Conservation (phyloP, 345 rosid species). For the Eucalyptus marginata region DNA sequence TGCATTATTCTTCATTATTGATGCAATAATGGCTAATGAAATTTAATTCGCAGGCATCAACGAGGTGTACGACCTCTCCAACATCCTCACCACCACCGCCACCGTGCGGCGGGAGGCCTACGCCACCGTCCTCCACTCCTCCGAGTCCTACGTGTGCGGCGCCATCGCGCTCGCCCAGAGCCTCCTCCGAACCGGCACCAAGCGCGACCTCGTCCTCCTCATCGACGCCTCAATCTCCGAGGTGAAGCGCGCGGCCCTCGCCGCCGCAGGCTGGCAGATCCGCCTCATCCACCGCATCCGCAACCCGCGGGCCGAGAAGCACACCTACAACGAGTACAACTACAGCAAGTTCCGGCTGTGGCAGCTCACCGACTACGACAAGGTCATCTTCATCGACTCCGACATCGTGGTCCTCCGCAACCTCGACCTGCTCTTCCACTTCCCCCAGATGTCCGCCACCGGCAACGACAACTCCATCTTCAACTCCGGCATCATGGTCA, state of each 20-base stretch:
- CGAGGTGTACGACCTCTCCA: conserved; percentile 51
- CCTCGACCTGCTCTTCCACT: conserved; percentile 70
- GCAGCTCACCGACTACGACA: conserved; percentile 83
- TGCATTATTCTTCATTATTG: not conserved
- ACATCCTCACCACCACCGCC: conserved; percentile 28
- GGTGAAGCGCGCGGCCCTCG: conserved; percentile 48
- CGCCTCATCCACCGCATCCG: conserved; percentile 60
- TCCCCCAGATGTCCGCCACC: conserved; percentile 80
- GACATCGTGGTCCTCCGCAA: conserved; percentile 74
- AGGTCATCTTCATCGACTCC: conserved; percentile 78
- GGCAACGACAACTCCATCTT: conserved; percentile 87
- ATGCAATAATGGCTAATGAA: not conserved
- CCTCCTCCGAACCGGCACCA: conserved; percentile 67
- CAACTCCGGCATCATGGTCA: conserved; percentile 91
- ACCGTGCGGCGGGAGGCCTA: conserved; percentile 66
- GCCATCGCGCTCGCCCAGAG: conserved; percentile 85
- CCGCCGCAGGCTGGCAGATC: conserved; percentile 73
- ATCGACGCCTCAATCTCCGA: conserved; percentile 62
- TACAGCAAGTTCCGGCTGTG: conserved; percentile 88
- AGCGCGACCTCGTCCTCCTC: conserved; percentile 79
- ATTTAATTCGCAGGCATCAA: conserved; percentile 29
- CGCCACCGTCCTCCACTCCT: conserved; percentile 86
- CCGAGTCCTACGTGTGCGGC: conserved; percentile 80
- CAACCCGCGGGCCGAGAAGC: conserved; percentile 60
- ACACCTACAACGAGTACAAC: conserved; percentile 76